A percentile compares a stretch with the other conserved stretches of the same genome.
Conservation (phyloP, 257 asterid species). For the Echium plantagineum region DNA sequence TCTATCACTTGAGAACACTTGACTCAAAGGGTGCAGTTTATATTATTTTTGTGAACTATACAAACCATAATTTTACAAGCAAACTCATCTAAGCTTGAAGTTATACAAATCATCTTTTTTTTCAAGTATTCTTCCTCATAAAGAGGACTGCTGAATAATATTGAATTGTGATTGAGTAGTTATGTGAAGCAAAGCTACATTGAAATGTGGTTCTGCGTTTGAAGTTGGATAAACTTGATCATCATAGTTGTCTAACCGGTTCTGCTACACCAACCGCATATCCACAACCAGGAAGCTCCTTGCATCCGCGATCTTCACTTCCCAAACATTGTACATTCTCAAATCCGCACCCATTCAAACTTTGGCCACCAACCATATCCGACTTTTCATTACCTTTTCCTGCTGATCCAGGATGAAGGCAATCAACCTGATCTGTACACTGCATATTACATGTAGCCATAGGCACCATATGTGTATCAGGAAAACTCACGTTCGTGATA, state of each 20-base stretch:
- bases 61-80: no score
- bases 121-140: constrained; percentile 58
- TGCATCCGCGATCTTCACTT: constrained; percentile 12
- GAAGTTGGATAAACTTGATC: no score
- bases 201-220: no score
- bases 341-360: constrained; percentile 18
- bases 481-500: constrained; percentile 29
- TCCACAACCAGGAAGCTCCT: constrained; percentile 14
- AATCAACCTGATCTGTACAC: constrained; percentile 62
- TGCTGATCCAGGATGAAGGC: constrained; percentile 64
- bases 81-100: constrained; percentile 16
- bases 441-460: constrained; percentile 76
- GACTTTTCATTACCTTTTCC: constrained; percentile 16
- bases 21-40: constrained; percentile 49
- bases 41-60: constrained; percentile 19
- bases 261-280: constrained; percentile 11
- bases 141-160: constrained; percentile 66
- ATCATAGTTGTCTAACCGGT: no score
- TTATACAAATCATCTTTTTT: constrained; percentile 61
- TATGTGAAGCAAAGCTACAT: no score
- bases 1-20: constrained; percentile 17
- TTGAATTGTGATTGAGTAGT: no score
- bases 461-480: constrained; percentile 58
- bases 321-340: constrained; percentile 19
- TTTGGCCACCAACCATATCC: constrained; percentile 31